Evolutionary conservation across 768 basidiomycete species (phyloP).

Genomic region (Coprinopsis sp.): DNA sequence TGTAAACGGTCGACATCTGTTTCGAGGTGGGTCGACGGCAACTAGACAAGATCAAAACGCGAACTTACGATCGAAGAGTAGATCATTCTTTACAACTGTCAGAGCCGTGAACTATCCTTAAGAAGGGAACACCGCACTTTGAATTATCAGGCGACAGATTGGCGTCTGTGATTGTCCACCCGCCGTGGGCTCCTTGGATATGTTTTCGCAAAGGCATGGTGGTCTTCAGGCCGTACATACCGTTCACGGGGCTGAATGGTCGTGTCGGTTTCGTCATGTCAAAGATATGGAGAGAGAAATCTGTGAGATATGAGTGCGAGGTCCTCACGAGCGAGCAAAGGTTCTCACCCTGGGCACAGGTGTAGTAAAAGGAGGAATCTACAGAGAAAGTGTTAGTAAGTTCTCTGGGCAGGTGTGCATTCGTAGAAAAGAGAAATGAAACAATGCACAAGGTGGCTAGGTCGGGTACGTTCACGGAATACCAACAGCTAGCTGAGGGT

Average conservation of each 20-base stretch:
- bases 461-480: no score
- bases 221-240: slow-evolving; percentile 30
- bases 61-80: slow-evolving; percentile 80
- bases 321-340: not conserved
- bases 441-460: no score
- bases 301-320: slow-evolving; percentile 35
- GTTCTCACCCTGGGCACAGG: slow-evolving; percentile 71
- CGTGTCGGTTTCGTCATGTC: slow-evolving; percentile 55
- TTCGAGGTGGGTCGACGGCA: not conserved
- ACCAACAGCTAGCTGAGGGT: no score
- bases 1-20: slow-evolving; percentile 67
- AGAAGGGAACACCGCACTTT: slow-evolving; percentile 38
- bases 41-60: not conserved
- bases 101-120: not conserved
- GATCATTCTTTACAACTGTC: slow-evolving; percentile 58
- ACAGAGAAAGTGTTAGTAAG: not conserved
- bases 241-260: slow-evolving; percentile 17
- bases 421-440: not conserved
- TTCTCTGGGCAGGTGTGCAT: slow-evolving; percentile 4
- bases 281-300: slow-evolving; percentile 88
- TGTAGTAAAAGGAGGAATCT: slow-evolving; percentile 93
- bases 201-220: slow-evolving; percentile 50
- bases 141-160: slow-evolving; percentile 88
- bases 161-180: slow-evolving; percentile 95
- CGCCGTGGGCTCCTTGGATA: slow-evolving; percentile 69